Evolutionary conservation across 2,329 filamentous ascomycete species (phyloP).

Genomic region (Amesomyces nigricolor): DNA sequence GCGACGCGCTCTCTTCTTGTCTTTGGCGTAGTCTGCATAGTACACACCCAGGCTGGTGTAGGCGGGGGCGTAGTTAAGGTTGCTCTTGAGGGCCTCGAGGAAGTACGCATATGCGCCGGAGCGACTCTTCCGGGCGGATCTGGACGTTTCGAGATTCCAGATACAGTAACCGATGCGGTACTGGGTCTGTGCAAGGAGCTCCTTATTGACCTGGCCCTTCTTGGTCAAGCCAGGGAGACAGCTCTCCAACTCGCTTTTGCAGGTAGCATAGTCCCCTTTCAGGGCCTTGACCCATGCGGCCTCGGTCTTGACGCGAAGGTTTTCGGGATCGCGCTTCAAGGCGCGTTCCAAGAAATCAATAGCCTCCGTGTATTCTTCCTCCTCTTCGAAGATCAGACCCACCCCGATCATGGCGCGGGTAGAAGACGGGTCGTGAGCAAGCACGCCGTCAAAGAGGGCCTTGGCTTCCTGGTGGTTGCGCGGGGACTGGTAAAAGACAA

Average conservation of each 20-base stretch:
- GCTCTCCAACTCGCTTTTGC: constrained; percentile 62
- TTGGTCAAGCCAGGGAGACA: constrained; percentile 62
- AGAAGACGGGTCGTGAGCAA: constrained; percentile 68
- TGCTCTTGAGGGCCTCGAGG: constrained; percentile 74
- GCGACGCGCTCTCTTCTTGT: constrained; percentile 77
- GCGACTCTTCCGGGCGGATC: constrained; percentile 69
- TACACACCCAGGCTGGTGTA: constrained; percentile 89
- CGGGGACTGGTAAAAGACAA: constrained; percentile 87
- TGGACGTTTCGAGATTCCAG: constrained; percentile 76
- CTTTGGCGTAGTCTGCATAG: constrained; percentile 85
- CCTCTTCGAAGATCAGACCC: constrained; percentile 87
- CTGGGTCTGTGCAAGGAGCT: constrained; percentile 77
- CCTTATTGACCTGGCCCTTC: constrained; percentile 52
- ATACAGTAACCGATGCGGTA: constrained; percentile 83
- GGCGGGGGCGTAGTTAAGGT: constrained; percentile 80
- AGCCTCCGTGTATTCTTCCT: constrained; percentile 79
- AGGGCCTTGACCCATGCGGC: constrained; percentile 88
- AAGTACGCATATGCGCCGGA: constrained; percentile 79
- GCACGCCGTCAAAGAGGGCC: constrained; percentile 73
- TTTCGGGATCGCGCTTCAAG: constrained; percentile 63
- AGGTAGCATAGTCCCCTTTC: constrained; percentile 65
- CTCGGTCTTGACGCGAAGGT: constrained; percentile 76
- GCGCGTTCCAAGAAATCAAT: constrained; percentile 76
- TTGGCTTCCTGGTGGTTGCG: constrained; percentile 86
- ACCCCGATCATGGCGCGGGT: constrained; percentile 82